A percentile compares a stretch with the other conserved stretches of the same genome.
These are phyloP conservation scores for Boletus bicolor DNA, from an alignment of 768 basidiomycete species.

Conservation along the genomic window DNA sequence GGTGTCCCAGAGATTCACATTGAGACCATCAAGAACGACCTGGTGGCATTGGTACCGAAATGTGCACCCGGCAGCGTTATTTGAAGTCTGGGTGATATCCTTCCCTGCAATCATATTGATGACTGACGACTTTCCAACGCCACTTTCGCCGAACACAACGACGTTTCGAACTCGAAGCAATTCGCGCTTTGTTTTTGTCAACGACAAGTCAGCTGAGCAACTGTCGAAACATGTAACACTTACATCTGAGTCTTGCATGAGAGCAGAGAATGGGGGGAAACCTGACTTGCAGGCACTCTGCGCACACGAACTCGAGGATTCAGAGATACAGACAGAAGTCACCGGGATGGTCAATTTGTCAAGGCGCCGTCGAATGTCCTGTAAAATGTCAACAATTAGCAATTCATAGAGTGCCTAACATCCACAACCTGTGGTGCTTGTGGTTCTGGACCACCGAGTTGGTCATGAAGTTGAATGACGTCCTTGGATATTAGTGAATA, in stretches of 20 bases:
- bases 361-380: conserved; percentile 12
- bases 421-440: conserved; percentile 3
- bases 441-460: not conserved
- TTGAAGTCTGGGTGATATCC: conserved; percentile 29
- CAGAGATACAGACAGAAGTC: not conserved
- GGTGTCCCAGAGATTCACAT: conserved; percentile 32
- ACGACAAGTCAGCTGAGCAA: not conserved
- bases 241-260: conserved; percentile 10
- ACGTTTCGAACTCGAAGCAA: conserved; percentile 27
- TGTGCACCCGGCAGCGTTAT: conserved; percentile 34
- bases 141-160: conserved; percentile 41
- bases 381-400: not conserved
- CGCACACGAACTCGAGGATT: not conserved
- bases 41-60: conserved; percentile 25
- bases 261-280: conserved; percentile 1
- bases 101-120: conserved; percentile 37
- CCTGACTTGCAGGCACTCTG: conserved; percentile 13
- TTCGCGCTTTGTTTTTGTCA: conserved; percentile 8
- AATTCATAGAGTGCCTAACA: not conserved
- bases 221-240: not conserved
- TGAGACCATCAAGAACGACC: conserved; percentile 16
- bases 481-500: conserved; percentile 11
- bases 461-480: conserved; percentile 1
- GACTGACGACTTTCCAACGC: conserved; percentile 40
- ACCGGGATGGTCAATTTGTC: conserved; percentile 12